These are phyloP conservation scores for Hymenoscyphus fraxineus DNA, from an alignment of 2,329 filamentous ascomycete genomes.

Conservation along the genomic window DNA sequence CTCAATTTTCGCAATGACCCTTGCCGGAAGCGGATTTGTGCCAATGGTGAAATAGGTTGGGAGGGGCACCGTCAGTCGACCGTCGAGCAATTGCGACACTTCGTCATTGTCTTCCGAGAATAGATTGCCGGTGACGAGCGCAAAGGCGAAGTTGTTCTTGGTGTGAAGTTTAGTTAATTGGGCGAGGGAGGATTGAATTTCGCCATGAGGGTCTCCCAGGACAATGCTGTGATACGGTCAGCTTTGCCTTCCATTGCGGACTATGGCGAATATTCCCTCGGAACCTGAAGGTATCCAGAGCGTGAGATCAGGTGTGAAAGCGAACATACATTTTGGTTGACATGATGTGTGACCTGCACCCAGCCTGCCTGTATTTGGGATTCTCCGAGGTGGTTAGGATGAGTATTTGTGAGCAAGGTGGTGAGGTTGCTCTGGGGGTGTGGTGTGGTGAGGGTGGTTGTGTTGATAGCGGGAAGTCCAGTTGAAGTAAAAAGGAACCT, in stretches of 20 bases:
- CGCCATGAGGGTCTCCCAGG: conserved; percentile 77
- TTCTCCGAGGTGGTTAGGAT: neutral
- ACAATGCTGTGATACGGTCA: conserved; percentile 44
- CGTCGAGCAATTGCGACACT: conserved; percentile 63
- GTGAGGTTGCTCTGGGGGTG: neutral
- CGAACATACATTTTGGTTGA: conserved; percentile 38
- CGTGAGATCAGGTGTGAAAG: neutral
- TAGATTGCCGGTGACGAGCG: conserved; percentile 78
- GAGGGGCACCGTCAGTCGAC: conserved; percentile 70
- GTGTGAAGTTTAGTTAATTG: conserved; percentile 77
- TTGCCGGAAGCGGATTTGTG: conserved; percentile 63
- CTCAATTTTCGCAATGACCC: conserved; percentile 70
- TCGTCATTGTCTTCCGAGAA: conserved; percentile 63
- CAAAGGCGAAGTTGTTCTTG: conserved; percentile 86
- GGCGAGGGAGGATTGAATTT: conserved; percentile 69
- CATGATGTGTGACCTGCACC: conserved; percentile 38
- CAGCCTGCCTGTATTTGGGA: neutral
- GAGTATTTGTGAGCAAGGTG: neutral
- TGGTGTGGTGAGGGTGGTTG: neutral
- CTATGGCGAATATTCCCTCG: too few species aligned
- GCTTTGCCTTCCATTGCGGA: conserved; percentile 4
- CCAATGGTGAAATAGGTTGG: conserved; percentile 91
- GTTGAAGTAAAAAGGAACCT: neutral
- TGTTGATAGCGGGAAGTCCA: conserved; percentile 6
- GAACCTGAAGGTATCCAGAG: neutral